A percentile compares a stretch with the other conserved stretches of the same genome.
Evolutionary conservation across 78 protist genomes (phyloP).

Genomic region (Monosiga brevicollis): DNA sequence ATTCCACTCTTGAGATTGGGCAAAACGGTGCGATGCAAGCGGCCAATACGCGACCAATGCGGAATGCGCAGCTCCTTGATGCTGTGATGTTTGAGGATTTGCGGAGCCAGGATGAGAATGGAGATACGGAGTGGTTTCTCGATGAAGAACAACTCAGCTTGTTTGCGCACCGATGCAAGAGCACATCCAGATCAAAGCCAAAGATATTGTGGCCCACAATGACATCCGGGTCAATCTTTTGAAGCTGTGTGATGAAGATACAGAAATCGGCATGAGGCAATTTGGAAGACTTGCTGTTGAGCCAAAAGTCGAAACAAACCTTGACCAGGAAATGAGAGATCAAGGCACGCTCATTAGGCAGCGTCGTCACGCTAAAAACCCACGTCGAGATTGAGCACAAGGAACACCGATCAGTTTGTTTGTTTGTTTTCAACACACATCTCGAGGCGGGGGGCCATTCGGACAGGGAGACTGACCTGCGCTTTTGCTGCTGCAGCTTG

Average conservation of each 20-base stretch:
- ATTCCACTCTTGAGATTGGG: slow-evolving; percentile 17
- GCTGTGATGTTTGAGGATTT: no score
- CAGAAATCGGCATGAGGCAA: no score
- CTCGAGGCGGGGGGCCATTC: no score
- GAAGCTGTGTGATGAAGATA: not conserved
- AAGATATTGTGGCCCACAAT: slow-evolving; percentile 79
- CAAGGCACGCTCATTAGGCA: slow-evolving; percentile 28
- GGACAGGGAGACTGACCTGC: not conserved
- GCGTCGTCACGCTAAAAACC: slow-evolving; percentile 12
- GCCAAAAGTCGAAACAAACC: no score
- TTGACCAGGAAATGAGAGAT: slow-evolving; percentile 33
- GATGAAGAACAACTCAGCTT: no score
- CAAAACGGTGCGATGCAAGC: slow-evolving; percentile 33
- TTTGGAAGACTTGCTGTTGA: no score
- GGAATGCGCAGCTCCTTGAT: slow-evolving; percentile 38
- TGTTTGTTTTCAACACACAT: no score
- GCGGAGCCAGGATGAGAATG: no score
- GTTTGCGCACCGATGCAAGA: slow-evolving; percentile 88
- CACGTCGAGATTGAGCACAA: no score
- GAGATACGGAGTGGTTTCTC: no score
- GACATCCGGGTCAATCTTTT: slow-evolving; percentile 64
- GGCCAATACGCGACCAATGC: slow-evolving; percentile 80
- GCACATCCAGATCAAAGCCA: slow-evolving; percentile 71
- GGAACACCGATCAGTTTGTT: no score
- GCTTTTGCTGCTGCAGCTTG: not conserved